Percentiles rank a stretch among this genome's conserved stretches.
phyloP scores from a whole-genome alignment of 1,284 basidiomycete genomes.

The Malassezia caprae region DNA sequence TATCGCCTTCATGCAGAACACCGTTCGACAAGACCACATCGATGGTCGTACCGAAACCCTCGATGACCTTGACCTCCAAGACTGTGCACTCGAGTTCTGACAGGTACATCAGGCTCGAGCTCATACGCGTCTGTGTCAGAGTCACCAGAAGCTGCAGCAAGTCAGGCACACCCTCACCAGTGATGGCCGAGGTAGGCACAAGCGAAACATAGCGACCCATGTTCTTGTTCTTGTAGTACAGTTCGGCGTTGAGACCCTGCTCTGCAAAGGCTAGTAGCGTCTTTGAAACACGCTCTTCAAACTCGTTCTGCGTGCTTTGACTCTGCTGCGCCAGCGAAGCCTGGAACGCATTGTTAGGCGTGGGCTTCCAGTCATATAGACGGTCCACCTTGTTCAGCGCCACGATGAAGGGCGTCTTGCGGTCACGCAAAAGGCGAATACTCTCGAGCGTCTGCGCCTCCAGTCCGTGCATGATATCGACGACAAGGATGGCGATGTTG shows the following conservation, averaged over 20 bases:
- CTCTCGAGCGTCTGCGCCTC: slow-evolving; percentile 97
- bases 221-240: slow-evolving; percentile 97
- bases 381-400: slow-evolving; percentile 99
- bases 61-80: slow-evolving; percentile 96
- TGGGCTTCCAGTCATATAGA: slow-evolving; percentile 88
- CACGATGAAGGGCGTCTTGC: slow-evolving; percentile 97
- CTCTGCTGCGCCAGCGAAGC: slow-evolving; percentile 82
- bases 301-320: slow-evolving; percentile 74
- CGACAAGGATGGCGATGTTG: slow-evolving; percentile 97
- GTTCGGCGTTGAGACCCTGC: slow-evolving; percentile 86
- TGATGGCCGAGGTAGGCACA: slow-evolving; percentile 93
- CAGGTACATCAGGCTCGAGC: slow-evolving; percentile 92
- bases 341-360: slow-evolving; percentile 80
- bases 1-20: slow-evolving; percentile 81
- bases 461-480: slow-evolving; percentile 98
- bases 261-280: slow-evolving; percentile 89
- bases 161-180: slow-evolving; percentile 98
- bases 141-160: slow-evolving; percentile 98
- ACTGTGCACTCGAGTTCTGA: slow-evolving; percentile 98
- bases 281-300: slow-evolving; percentile 75
- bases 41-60: slow-evolving; percentile 94
- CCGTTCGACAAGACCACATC: slow-evolving; percentile 96
- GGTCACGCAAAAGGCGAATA: slow-evolving; percentile 77
- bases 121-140: slow-evolving; percentile 96
- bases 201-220: slow-evolving; percentile 88